Conservation (phyloP, 129 eudicot genomes). For the Dittrichia graveolens region DNA sequence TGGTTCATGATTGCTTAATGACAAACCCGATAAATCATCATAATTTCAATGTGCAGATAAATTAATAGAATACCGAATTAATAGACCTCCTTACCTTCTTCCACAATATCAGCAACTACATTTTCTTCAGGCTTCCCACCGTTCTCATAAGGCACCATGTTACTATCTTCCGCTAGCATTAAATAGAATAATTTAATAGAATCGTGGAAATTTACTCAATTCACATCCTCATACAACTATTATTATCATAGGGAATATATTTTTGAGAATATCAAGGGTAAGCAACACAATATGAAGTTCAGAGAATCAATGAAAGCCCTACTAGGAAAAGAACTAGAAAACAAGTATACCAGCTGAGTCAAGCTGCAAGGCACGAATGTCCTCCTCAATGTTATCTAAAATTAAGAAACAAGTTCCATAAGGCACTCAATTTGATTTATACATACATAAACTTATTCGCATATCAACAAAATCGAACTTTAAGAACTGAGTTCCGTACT, state of each 20-base stretch:
- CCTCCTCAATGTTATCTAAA: constrained; percentile 59
- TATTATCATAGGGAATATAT: not conserved
- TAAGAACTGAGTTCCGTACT: not conserved
- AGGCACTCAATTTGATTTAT: too few relatives aligned
- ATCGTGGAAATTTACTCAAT: constrained; percentile 6
- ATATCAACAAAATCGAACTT: not conserved
- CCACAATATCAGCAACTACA: constrained; percentile 38
- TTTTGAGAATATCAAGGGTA: not conserved
- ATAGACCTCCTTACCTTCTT: constrained; percentile 48
- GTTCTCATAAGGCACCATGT: constrained; percentile 44
- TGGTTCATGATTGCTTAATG: too few relatives aligned
- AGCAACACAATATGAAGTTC: not conserved
- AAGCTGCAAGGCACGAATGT: constrained; percentile 78
- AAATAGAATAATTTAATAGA: constrained; percentile 4
- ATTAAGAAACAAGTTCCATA: constrained; percentile 10
- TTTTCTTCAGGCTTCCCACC: constrained; percentile 44
- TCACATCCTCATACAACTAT: not conserved
- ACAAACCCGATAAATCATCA: not conserved
- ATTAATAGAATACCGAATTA: not conserved
- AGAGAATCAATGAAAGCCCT: not conserved
- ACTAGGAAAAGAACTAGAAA: not conserved
- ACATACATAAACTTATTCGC: not conserved
- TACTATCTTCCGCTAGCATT: constrained; percentile 57
- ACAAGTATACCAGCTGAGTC: constrained; percentile 62
- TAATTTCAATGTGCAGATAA: not conserved